Base-by-base conservation (phyloP, 1,139 yeast genomes). In the Saccharomycopsis hybrid region DNA sequence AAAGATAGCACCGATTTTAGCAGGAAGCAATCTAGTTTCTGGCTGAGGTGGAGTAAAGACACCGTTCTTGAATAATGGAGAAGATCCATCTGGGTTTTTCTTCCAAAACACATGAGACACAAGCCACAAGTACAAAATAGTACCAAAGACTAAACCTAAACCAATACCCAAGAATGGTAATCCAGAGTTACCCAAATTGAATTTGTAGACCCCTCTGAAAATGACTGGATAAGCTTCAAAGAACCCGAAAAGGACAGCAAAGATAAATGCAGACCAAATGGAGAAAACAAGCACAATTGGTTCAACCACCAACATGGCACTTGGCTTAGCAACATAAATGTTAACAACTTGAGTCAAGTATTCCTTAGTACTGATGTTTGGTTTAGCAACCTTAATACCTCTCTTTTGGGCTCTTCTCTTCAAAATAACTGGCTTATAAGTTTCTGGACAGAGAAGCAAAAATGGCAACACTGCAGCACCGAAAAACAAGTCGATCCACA, bases 141-240 rank as follows among this genome's bases (percentile, higher is more conserved):
- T 76, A 44, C 86, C 90, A 2, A 69, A 18, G 48, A 77, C 54
- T 56, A 83, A 70, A 13, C 90, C 90, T 39, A 82, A 54, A 53
- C 88, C 85, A 52, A 84, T 83, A 40, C 85, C 85, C 44, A 83
- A 66, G 62, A 83, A 83, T 2, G 89, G 76, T 52, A 84, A 69
- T 9, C 89, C 88, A 2, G 86, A 74, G 11, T 76, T 66, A 53
- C 88, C 90, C 7, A 69, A 57, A 37, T 62, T 62, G 85, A 82
- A 80, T 4, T 58, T 60, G 63, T 84, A 82, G 28, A 72, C 76
- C 36, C 83, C 84, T 59, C 77, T 69, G 66, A 82, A 84, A 55
- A 83, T 82, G 48, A 82, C 76, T 27, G 90, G 90, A 66, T 74
- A 82, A 1, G 89, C 88, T 64, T 83, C 90, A 60, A 84, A 83